These are phyloP conservation scores for Myochromella boudieri DNA, from an alignment of 768 basidiomycete species.

Conservation along the genomic window DNA sequence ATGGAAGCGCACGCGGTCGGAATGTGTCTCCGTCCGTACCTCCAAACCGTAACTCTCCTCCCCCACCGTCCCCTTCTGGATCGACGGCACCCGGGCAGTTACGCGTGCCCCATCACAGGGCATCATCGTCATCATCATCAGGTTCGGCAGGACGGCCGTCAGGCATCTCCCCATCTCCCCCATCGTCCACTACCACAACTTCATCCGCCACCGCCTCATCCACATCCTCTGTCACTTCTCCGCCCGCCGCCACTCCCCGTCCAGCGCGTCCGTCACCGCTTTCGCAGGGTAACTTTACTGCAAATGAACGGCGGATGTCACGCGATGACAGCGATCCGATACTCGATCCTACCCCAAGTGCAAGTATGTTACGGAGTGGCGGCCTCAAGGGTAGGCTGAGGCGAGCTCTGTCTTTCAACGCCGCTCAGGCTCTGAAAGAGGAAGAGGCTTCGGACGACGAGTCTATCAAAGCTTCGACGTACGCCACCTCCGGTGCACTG, in stretches of 20 bases:
- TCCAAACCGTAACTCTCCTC: slow-evolving; percentile 29
- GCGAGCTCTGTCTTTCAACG: slow-evolving; percentile 69
- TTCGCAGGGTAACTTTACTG: slow-evolving; percentile 63
- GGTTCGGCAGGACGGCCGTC: slow-evolving; percentile 40
- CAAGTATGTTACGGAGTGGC: slow-evolving; percentile 48
- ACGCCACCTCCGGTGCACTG: slow-evolving; percentile 27
- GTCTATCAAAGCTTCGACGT: slow-evolving; percentile 38
- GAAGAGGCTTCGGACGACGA: slow-evolving; percentile 48
- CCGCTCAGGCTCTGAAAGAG: slow-evolving; percentile 55
- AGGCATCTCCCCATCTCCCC: slow-evolving; percentile 29
- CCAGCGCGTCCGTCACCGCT: slow-evolving; percentile 63
- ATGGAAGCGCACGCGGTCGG: slow-evolving; percentile 36
- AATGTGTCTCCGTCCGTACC: slow-evolving; percentile 30
- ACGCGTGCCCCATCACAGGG: slow-evolving; percentile 28
- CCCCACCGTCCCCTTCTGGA: slow-evolving; percentile 25
- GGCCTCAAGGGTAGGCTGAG: slow-evolving; percentile 80
- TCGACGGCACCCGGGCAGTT: slow-evolving; percentile 30
- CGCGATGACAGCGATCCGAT: slow-evolving; percentile 74
- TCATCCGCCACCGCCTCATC: slow-evolving; percentile 30
- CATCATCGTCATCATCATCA: slow-evolving; percentile 47
- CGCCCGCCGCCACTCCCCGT: slow-evolving; percentile 33
- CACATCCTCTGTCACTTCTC: slow-evolving; percentile 27
- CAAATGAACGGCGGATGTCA: slow-evolving; percentile 74
- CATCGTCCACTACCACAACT: slow-evolving; percentile 33
- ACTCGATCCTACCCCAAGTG: slow-evolving; percentile 39